phyloP scores from a whole-genome alignment of 2,329 filamentous ascomycete species.

The Venturia asperata region DNA sequence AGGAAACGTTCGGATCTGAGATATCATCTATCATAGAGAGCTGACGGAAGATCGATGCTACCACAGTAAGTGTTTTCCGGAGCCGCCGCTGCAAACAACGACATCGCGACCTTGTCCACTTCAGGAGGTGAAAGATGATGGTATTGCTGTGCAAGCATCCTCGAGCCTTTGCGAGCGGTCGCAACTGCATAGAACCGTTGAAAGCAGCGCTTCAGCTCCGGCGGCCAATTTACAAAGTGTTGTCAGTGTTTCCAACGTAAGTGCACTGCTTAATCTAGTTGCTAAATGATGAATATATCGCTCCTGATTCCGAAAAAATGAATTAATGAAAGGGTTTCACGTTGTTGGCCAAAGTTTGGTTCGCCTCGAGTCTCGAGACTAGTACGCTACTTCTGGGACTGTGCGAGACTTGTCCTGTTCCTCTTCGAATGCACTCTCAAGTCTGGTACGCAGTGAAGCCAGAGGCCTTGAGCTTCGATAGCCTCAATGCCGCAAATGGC shows the following conservation, averaged over 20 bases:
- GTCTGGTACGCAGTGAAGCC: neutral
- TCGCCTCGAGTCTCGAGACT: neutral
- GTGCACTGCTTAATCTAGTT: neutral
- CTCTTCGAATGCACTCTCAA: neutral
- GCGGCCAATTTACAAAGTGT: neutral
- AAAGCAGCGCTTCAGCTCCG: neutral
- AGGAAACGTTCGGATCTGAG: neutral
- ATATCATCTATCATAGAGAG: neutral
- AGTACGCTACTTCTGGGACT: neutral
- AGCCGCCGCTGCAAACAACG: too few species aligned
- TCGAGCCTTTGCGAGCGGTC: neutral
- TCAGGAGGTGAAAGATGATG: neutral
- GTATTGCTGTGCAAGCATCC: neutral
- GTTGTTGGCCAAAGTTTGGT: neutral
- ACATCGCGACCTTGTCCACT: neutral
- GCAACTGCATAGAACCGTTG: neutral
- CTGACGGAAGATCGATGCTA: neutral
- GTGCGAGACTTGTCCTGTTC: neutral
- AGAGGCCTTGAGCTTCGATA: neutral
- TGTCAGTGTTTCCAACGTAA: neutral
- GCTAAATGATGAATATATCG: constrained; percentile 1
- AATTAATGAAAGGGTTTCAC: neutral
- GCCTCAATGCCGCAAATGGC: neutral
- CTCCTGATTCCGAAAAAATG: neutral
- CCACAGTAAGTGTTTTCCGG: too few species aligned